Conservation (phyloP, 1,284 basidiomycete species). For the Marasmius sp. region DNA sequence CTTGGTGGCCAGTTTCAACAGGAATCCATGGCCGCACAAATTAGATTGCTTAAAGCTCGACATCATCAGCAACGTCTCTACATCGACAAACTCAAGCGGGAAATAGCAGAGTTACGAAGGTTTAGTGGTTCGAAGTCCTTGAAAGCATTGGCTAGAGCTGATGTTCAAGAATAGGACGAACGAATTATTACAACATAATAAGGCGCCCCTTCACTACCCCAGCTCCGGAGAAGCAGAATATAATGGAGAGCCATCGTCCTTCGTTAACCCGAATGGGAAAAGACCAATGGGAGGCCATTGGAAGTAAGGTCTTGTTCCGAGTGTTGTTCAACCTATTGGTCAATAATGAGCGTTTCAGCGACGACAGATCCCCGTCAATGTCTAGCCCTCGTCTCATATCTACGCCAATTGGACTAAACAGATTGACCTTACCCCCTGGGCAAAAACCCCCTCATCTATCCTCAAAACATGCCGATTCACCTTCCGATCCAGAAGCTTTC, state of each 20-base stretch:
- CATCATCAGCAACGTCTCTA: conserved; percentile 51
- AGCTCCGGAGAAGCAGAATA: conserved; percentile 20
- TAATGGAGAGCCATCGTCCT: conserved; percentile 31
- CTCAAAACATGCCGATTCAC: conserved; percentile 25
- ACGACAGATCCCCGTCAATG: conserved; percentile 34
- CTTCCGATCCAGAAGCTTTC: conserved; percentile 19
- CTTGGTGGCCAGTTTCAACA: conserved; percentile 62
- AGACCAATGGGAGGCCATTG: conserved; percentile 50
- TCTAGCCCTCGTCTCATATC: conserved; percentile 58
- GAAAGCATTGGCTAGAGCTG: neutral
- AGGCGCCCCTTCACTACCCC: conserved; percentile 4
- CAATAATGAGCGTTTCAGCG: neutral
- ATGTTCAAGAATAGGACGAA: conserved; percentile 38
- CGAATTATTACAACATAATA: conserved; percentile 36
- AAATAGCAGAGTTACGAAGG: conserved; percentile 58
- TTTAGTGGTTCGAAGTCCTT: conserved; percentile 25
- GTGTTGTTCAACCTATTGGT: neutral
- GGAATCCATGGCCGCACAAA: conserved; percentile 66
- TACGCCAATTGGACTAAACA: conserved; percentile 51
- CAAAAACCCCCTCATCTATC: conserved; percentile 50
- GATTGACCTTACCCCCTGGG: conserved; percentile 59
- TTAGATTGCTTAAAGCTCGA: conserved; percentile 57
- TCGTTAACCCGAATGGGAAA: conserved; percentile 59
- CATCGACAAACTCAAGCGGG: conserved; percentile 48
- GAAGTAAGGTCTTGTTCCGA: conserved; percentile 37